Percentiles rank a stretch among this genome's conserved stretches.
These are phyloP conservation scores for Cyberlindnera nakhonratchasimensis DNA, from an alignment of 805 yeast genomes.

Conservation along the genomic window DNA sequence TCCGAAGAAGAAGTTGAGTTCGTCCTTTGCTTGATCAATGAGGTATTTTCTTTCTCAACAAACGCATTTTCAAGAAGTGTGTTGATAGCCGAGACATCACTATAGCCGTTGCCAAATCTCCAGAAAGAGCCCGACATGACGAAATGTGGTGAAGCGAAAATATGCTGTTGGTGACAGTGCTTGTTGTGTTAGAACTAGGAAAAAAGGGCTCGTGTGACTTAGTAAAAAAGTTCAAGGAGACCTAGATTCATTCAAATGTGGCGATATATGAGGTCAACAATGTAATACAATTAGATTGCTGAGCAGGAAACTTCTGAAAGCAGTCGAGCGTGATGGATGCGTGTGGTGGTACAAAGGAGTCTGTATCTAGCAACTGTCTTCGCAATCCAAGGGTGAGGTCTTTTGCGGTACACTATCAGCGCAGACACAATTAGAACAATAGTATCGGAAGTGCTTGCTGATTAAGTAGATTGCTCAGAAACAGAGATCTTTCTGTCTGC, in stretches of 20 bases:
- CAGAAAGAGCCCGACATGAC: conserved; percentile 49
- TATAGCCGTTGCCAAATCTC: conserved; percentile 58
- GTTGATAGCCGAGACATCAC: conserved; percentile 52
- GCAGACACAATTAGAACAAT: too few species aligned
- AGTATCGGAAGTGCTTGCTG: too few species aligned
- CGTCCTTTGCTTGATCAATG: conserved; percentile 25
- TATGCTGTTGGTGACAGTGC: neutral
- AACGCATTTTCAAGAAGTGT: conserved; percentile 39
- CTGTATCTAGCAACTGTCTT: too few species aligned
- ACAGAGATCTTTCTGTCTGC: too few species aligned
- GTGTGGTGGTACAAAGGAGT: too few species aligned
- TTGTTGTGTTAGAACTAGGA: too few species aligned
- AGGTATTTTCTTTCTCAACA: conserved; percentile 42
- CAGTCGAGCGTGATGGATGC: too few species aligned
- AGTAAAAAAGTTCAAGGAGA: neutral
- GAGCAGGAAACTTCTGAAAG: too few species aligned
- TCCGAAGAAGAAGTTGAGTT: conserved; percentile 16
- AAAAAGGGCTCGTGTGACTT: conserved; percentile 1
- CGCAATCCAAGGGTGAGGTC: too few species aligned
- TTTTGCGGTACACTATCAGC: too few species aligned
- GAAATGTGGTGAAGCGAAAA: neutral
- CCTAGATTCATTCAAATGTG: neutral
- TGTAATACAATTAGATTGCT: neutral
- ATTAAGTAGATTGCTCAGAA: too few species aligned
- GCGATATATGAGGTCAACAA: neutral